These are phyloP conservation scores for Pseudotsuga menziesii DNA, from an alignment of 75 land plant genomes.

Conservation along the genomic window DNA sequence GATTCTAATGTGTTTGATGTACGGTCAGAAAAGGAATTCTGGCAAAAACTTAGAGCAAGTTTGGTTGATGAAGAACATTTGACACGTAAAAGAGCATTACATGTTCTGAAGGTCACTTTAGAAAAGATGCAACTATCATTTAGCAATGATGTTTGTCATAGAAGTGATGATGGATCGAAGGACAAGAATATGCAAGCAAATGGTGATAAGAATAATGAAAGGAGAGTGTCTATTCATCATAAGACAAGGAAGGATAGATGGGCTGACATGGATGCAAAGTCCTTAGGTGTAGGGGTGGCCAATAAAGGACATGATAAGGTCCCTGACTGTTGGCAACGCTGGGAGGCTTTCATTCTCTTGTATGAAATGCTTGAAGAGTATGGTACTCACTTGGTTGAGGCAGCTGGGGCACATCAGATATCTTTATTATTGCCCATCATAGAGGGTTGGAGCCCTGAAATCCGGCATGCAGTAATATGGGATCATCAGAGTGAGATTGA, in stretches of 20 bases:
- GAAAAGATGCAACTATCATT: background rate
- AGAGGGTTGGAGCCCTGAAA: too few species aligned
- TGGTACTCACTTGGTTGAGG: slow-evolving; percentile 91
- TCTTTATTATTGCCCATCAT: too few species aligned
- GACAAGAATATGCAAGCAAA: slow-evolving; percentile 2
- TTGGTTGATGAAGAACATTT: slow-evolving; percentile 80
- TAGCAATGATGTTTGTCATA: slow-evolving; percentile 6
- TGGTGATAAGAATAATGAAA: slow-evolving; percentile 1
- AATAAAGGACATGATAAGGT: slow-evolving; percentile 9
- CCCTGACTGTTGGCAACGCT: slow-evolving; percentile 33
- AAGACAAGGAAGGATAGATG: slow-evolving; percentile 52
- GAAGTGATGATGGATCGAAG: slow-evolving; percentile 1
- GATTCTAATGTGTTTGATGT: slow-evolving; percentile 31
- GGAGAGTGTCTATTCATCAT: background rate
- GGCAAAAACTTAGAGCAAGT: slow-evolving; percentile 77
- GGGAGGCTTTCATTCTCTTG: slow-evolving; percentile 79
- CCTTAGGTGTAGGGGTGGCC: slow-evolving; percentile 47
- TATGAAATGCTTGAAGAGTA: slow-evolving; percentile 93
- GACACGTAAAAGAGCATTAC: slow-evolving; percentile 70
- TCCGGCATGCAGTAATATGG: too few species aligned
- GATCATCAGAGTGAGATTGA: too few species aligned
- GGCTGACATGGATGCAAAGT: slow-evolving; percentile 78
- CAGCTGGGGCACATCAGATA: slow-evolving; percentile 87
- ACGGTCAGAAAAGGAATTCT: slow-evolving; percentile 46
- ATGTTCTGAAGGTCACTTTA: slow-evolving; percentile 56